A percentile compares a stretch with the other conserved stretches of the same genome.
Evolutionary conservation across 2,329 filamentous ascomycete genomes (phyloP).

Genomic region (Apiospora arundinis): DNA sequence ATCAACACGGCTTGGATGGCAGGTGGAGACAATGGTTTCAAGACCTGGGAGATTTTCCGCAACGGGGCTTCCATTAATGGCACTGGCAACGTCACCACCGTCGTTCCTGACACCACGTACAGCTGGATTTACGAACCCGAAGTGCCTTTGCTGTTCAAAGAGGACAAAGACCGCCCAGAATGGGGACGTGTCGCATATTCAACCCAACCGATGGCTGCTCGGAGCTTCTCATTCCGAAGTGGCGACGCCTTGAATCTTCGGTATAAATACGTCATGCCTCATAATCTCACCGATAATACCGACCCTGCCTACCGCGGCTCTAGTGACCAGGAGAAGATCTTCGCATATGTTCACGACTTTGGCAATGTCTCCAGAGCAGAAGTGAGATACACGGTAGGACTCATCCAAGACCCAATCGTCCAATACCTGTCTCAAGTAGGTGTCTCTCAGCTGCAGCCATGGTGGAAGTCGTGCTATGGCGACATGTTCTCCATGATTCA

Average conservation of each 20-base stretch:
- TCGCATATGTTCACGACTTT: constrained; percentile 46
- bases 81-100: constrained; percentile 53
- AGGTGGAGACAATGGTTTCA: constrained; percentile 67
- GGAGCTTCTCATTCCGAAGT: constrained; percentile 33
- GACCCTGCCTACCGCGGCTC: constrained; percentile 63
- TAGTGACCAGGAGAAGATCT: neutral
- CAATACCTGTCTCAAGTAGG: constrained; percentile 73
- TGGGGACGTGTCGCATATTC: constrained; percentile 74
- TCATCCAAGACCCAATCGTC: constrained; percentile 72
- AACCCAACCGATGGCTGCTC: constrained; percentile 45
- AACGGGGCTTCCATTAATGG: constrained; percentile 42
- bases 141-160: constrained; percentile 76
- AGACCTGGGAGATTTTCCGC: constrained; percentile 70
- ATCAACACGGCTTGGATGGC: constrained; percentile 80
- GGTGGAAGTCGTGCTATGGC: constrained; percentile 74
- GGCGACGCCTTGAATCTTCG: constrained; percentile 50
- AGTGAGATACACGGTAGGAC: constrained; percentile 71
- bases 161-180: constrained; percentile 64
- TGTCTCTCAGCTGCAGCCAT: constrained; percentile 70
- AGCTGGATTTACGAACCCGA: constrained; percentile 66
- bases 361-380: constrained; percentile 47
- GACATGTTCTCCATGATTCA: constrained; percentile 62
- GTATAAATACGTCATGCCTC: constrained; percentile 65
- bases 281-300: constrained; percentile 64
- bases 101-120: constrained; percentile 72